Evolutionary conservation across 768 basidiomycete species (phyloP).

Genomic region (Boletus subcaerulescens): DNA sequence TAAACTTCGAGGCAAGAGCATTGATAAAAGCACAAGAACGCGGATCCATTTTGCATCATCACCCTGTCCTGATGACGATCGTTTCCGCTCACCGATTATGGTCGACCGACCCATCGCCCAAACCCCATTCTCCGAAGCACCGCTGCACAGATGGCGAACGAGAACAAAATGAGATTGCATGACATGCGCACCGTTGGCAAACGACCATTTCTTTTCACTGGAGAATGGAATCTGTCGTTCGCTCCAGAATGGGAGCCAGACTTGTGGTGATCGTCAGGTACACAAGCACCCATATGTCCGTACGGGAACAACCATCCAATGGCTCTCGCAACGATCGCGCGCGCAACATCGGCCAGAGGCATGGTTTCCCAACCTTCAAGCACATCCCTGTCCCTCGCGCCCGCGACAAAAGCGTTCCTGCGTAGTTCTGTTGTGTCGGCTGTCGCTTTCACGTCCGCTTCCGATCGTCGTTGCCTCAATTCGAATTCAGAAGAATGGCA

Average conservation of each 20-base stretch:
- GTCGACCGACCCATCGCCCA: conserved; percentile 22
- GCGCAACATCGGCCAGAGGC: conserved; percentile 10
- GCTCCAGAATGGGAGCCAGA: not conserved
- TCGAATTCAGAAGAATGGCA: not conserved
- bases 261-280: not conserved
- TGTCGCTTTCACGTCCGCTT: not conserved
- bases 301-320: conserved; percentile 27
- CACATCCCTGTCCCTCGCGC: not conserved
- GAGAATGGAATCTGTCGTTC: not conserved
- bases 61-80: not conserved
- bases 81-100: conserved; percentile 14
- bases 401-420: not conserved
- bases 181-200: conserved; percentile 14
- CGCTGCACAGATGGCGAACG: conserved; percentile 26
- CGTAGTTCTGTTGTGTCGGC: not conserved
- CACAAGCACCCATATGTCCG: not conserved
- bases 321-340: conserved; percentile 14
- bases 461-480: not conserved
- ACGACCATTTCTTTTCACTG: conserved; percentile 1
- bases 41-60: not conserved
- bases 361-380: conserved; percentile 2
- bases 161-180: conserved; percentile 24
- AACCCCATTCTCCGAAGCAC: conserved; percentile 26
- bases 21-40: not conserved
- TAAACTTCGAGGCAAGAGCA: not conserved